These are phyloP conservation scores for Lepidium didymum DNA, from an alignment of 345 rosid genomes.

Conservation along the genomic window DNA sequence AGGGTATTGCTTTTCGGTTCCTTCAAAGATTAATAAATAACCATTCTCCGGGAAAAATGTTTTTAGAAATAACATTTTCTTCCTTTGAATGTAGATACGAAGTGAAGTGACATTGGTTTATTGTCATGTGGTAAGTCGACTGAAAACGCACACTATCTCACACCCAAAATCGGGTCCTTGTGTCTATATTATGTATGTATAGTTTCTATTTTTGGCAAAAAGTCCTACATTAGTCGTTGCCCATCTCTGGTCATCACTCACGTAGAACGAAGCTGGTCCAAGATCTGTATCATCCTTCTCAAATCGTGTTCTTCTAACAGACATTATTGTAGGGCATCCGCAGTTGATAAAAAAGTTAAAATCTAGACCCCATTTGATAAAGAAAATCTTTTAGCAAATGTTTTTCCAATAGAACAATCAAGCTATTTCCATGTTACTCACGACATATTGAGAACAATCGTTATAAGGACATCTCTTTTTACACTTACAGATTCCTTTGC, in stretches of 20 bases:
- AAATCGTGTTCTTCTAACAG: conserved; percentile 19
- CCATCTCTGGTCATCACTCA: conserved; percentile 39
- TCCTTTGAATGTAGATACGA: no score
- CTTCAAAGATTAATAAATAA: no score
- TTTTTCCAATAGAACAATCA: not conserved
- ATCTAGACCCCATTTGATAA: conserved; percentile 27
- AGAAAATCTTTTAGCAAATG: not conserved
- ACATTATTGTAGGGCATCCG: conserved; percentile 48
- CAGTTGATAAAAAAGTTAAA: conserved; percentile 44
- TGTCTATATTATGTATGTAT: no score
- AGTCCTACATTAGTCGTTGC: conserved; percentile 42
- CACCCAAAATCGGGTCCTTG: no score
- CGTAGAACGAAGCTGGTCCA: conserved; percentile 49
- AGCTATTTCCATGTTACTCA: not conserved
- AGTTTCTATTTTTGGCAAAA: conserved; percentile 25
- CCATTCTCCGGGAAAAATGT: no score
- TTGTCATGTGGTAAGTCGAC: no score
- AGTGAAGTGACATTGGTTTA: no score
- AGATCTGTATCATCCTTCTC: conserved; percentile 43
- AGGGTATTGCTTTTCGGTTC: no score
- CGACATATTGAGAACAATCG: not conserved
- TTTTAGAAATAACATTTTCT: no score
- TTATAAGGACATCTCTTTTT: not conserved
- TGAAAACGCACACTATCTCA: no score
- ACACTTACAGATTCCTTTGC: conserved; percentile 46